phyloP scores from a whole-genome alignment of 2,329 filamentous ascomycete species.

The Ploettnerulaceae sp. region DNA sequence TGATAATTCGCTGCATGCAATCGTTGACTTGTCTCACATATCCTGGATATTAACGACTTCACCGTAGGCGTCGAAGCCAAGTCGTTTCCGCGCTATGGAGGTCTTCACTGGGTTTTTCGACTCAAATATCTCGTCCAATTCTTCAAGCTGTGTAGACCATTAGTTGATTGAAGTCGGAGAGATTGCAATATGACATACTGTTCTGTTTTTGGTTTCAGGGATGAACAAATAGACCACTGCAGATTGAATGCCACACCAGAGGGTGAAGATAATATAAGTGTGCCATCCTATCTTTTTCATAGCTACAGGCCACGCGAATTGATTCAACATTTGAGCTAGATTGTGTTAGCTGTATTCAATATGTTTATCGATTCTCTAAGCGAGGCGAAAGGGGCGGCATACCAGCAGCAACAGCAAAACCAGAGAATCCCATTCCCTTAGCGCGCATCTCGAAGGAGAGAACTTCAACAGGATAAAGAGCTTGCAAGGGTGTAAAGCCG shows the following conservation, averaged over 20 bases:
- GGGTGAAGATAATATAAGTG: constrained; percentile 47
- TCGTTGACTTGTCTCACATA: no score
- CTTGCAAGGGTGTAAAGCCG: constrained; percentile 40
- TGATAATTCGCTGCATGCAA: no score
- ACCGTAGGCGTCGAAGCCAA: constrained; percentile 35
- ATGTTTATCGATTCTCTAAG: not conserved
- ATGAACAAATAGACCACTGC: constrained; percentile 44
- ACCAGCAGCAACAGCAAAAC: constrained; percentile 40
- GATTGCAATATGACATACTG: no score
- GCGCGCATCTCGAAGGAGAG: constrained; percentile 48
- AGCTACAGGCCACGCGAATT: constrained; percentile 43
- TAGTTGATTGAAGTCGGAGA: no score
- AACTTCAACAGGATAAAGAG: constrained; percentile 49
- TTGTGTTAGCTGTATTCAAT: constrained; percentile 21
- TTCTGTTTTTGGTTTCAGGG: constrained; percentile 47
- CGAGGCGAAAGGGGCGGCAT: not conserved
- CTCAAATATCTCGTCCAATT: constrained; percentile 47
- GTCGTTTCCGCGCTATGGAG: constrained; percentile 39
- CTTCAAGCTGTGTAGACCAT: no score
- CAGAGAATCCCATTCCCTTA: constrained; percentile 50
- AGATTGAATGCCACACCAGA: constrained; percentile 40
- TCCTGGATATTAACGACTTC: constrained; percentile 31
- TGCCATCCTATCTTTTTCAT: constrained; percentile 47
- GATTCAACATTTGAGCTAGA: constrained; percentile 43
- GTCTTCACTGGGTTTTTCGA: constrained; percentile 41